Percentiles rank a stretch among this genome's conserved stretches.
These are phyloP conservation scores for Platanthera zijinensis DNA, from an alignment of 106 monocot genomes.

Conservation along the genomic window DNA sequence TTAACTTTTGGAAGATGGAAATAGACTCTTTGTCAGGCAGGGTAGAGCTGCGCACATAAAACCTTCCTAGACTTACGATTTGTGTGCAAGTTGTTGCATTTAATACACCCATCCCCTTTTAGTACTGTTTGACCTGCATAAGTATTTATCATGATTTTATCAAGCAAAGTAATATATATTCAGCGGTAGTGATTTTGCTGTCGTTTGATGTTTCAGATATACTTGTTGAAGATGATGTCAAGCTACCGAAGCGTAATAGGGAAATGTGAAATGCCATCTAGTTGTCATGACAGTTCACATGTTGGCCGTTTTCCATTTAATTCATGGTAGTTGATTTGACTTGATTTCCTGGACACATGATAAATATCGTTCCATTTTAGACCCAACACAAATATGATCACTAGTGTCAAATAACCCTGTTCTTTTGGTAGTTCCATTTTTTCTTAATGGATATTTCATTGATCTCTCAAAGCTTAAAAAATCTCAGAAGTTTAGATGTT, in stretches of 20 bases:
- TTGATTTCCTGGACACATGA: background rate
- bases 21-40: background rate
- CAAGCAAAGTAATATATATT: background rate
- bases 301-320: background rate
- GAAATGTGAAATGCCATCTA: constrained; percentile 4
- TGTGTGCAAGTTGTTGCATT: background rate
- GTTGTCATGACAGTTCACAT: background rate
- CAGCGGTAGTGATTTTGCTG: background rate
- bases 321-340: constrained; percentile 1
- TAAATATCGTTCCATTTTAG: background rate
- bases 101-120: background rate
- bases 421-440: background rate
- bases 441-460: background rate
- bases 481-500: background rate
- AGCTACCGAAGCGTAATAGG: constrained; percentile 1
- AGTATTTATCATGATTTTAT: background rate
- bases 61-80: background rate
- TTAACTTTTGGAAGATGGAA: background rate
- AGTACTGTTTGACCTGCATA: background rate
- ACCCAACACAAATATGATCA: background rate
- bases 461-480: background rate
- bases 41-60: background rate
- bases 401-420: background rate
- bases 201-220: constrained; percentile 4
- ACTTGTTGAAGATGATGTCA: constrained; percentile 4